Evolutionary conservation across 371 early-diverging fungal genomes (phyloP).

Genomic region (Rhizopus delemar): DNA sequence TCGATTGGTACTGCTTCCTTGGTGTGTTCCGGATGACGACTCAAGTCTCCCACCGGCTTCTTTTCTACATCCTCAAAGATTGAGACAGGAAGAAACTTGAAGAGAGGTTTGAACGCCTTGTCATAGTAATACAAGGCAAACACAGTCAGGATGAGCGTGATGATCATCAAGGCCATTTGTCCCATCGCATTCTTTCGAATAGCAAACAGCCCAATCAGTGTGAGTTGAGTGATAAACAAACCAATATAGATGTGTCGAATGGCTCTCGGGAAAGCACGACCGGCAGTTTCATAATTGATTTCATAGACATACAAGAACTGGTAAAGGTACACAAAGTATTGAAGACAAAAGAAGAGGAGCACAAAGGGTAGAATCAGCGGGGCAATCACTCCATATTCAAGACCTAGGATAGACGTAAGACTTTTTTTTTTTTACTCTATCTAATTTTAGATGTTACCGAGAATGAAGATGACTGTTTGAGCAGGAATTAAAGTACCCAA

Average conservation of each 20-base stretch:
- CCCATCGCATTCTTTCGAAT: constrained; percentile 48
- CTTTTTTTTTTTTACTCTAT: no score
- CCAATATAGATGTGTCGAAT: constrained; percentile 71
- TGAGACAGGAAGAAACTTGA: constrained; percentile 64
- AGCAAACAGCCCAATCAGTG: constrained; percentile 71
- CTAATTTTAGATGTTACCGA: constrained; percentile 55
- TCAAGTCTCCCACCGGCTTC: no score
- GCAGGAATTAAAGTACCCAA: constrained; percentile 57
- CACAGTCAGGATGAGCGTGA: constrained; percentile 53
- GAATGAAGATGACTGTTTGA: constrained; percentile 70
- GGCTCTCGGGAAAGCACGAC: constrained; percentile 68
- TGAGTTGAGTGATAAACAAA: constrained; percentile 68
- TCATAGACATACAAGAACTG: constrained; percentile 80
- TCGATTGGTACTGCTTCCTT: constrained; percentile 5
- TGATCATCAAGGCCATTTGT: constrained; percentile 56
- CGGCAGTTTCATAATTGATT: constrained; percentile 61
- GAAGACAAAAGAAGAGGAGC: constrained; percentile 70
- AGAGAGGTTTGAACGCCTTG: constrained; percentile 64
- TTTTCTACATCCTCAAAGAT: constrained; percentile 9
- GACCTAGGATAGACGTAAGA: neutral
- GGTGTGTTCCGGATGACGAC: constrained; percentile 2
- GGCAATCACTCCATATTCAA: constrained; percentile 78
- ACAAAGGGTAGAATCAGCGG: constrained; percentile 82
- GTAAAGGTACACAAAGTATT: constrained; percentile 76
- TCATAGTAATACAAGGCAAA: constrained; percentile 58